Conservation (phyloP, 305 asterid species). For the Ilex paraguariensis region DNA sequence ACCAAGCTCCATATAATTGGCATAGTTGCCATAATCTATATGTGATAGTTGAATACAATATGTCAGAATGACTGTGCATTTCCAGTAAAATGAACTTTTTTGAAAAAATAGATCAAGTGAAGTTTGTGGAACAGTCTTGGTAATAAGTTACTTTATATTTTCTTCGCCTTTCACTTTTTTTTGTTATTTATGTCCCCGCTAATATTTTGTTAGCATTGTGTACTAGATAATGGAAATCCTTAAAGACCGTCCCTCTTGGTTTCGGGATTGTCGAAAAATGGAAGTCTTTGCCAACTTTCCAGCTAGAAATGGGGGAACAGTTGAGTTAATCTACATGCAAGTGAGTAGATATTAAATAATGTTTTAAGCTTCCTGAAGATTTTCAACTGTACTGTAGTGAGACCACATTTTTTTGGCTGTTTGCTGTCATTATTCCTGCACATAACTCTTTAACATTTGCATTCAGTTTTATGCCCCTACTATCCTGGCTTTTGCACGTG, state of each 20-base stretch:
- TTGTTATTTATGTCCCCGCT: neutral
- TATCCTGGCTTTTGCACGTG: slow-evolving; percentile 42
- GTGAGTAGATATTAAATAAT: slow-evolving; percentile 14
- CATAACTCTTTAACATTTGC: slow-evolving; percentile 4
- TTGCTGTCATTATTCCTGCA: too few relatives aligned
- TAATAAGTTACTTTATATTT: neutral
- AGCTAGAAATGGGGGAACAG: slow-evolving; percentile 31
- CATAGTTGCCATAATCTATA: too few relatives aligned
- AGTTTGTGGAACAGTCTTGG: too few relatives aligned
- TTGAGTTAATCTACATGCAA: slow-evolving; percentile 40
- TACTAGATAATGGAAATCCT: slow-evolving; percentile 34
- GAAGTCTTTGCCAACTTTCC: slow-evolving; percentile 27
- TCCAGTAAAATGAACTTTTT: too few relatives aligned
- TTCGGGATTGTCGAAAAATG: slow-evolving; percentile 29
- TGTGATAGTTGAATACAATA: too few relatives aligned
- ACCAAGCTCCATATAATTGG: neutral
- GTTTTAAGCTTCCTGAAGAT: neutral
- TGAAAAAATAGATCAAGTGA: too few relatives aligned
- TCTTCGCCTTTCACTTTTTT: neutral
- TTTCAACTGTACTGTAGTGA: too few relatives aligned
- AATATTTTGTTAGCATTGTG: neutral
- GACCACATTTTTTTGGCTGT: too few relatives aligned
- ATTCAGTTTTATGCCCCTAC: slow-evolving; percentile 43
- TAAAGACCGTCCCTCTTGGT: slow-evolving; percentile 41
- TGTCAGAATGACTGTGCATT: too few relatives aligned